Base-by-base conservation (phyloP, 148 eudicot species). In the Linanthus parryae region DNA sequence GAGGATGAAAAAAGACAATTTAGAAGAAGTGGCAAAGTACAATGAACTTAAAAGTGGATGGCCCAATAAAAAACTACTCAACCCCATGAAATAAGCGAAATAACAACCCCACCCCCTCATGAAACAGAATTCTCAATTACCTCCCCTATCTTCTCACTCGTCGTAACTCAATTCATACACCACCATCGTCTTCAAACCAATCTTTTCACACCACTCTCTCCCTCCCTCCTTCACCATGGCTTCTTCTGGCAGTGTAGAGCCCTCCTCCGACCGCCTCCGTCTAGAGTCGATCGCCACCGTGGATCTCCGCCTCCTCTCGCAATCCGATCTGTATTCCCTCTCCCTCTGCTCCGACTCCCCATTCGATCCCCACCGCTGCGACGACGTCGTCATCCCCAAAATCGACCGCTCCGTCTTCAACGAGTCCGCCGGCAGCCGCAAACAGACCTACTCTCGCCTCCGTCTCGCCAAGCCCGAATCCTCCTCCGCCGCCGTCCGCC, bases 381-480 rank as follows among this genome's bases (percentile, higher is more conserved):
- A 83, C 63, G 88, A 85, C 73, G 74, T 84, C 63, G 80, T 83
- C 0, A 74, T 83, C 69, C 95, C 97, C 42, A 77, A 78, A 64
- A 81, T 91, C 69, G 88, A 91, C 73, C 78, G 83, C 14, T 56
- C 84, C 59, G 80, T 91, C 33, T 91, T 91, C 70, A 91, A 91
- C 44, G 97, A 91, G 42, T 83, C 95, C 54, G 94, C 94, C 52
- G 95, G 89, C 3, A 83, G 94, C 54, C 86, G 89, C 8, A 86
- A 86, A 18, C 97, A 91, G 54, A 91, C 97, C 42, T 91, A 72
- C 69, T 91, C 97, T 18, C 89, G 95, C 52, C 81, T 86, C 64
- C 95, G 94, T 25, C 75, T 81, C 2, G 77, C 97, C 23, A 81
- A 81, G 10, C 80, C 75, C 2, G 34, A 45, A 3, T 37, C 59